Conservation (phyloP, 139 green algal genomes). For the Micractinium sp. region DNA sequence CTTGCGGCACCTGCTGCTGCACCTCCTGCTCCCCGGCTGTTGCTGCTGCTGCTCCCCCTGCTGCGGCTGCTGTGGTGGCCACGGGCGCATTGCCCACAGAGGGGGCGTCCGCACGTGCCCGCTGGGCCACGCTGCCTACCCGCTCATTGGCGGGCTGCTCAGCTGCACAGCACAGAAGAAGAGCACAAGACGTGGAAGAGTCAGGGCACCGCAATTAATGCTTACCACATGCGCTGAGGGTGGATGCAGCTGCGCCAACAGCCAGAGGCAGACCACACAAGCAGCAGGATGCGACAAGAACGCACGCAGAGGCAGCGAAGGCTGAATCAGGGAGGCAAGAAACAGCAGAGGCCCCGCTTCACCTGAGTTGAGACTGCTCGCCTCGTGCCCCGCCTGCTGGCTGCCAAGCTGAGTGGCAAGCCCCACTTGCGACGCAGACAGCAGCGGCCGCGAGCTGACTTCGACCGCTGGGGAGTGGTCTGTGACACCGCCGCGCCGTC, state of each 20-base stretch:
- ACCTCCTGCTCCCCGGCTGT: not conserved
- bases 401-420: conserved; percentile 19
- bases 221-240: not conserved
- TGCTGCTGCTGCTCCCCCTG: not conserved
- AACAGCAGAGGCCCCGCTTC: not conserved
- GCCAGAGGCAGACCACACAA: not conserved
- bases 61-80: not conserved
- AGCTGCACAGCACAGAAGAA: conserved; percentile 6
- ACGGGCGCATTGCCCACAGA: conserved; percentile 28
- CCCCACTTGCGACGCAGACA: conserved; percentile 13
- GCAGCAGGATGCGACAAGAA: not conserved
- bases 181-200: not conserved
- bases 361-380: conserved; percentile 40
- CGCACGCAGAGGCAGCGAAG: not conserved
- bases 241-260: not conserved
- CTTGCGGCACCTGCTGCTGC: not conserved
- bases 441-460: conserved; percentile 20
- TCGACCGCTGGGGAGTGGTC: conserved; percentile 19
- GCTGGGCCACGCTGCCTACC: conserved; percentile 33
- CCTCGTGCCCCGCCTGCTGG: conserved; percentile 23
- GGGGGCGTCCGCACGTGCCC: conserved; percentile 3
- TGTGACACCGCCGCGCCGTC: not conserved
- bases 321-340: no score
- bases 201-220: not conserved
- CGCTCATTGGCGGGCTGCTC: conserved; percentile 22